Evolutionary conservation across 371 early-diverging fungal genomes (phyloP).

Genomic region (Paraphysoderma sedebokerense): DNA sequence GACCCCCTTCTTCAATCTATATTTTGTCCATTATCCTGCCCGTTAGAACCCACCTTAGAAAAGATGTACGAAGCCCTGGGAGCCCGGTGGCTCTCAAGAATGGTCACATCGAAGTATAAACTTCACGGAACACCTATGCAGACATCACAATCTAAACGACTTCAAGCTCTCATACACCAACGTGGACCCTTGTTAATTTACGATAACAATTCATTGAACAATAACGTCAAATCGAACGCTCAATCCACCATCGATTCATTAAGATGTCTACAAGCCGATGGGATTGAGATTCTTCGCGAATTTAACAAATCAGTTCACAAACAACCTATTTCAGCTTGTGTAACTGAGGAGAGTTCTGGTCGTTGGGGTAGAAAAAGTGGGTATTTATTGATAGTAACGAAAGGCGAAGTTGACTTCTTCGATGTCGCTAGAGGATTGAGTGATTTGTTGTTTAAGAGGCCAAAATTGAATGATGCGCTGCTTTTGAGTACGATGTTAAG

Average conservation of each 20-base stretch:
- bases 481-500: constrained; percentile 42
- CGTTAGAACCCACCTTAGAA: constrained; percentile 44
- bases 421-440: constrained; percentile 55
- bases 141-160: constrained; percentile 26
- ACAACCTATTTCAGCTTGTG: constrained; percentile 49
- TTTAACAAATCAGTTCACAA: constrained; percentile 36
- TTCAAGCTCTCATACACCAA: constrained; percentile 49
- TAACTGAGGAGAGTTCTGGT: constrained; percentile 2
- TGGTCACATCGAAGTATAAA: constrained; percentile 15
- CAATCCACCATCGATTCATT: neutral
- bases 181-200: constrained; percentile 61
- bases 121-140: constrained; percentile 11
- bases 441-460: constrained; percentile 32
- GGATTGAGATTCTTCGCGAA: constrained; percentile 41
- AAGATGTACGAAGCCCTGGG: constrained; percentile 50
- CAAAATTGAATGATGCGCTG: constrained; percentile 45
- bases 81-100: constrained; percentile 40
- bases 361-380: constrained; percentile 16
- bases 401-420: constrained; percentile 48
- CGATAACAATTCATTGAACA: constrained; percentile 26
- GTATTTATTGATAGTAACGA: no score
- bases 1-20: constrained; percentile 54
- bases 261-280: constrained; percentile 21
- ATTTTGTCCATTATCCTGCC: constrained; percentile 53
- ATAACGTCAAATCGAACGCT: constrained; percentile 3